These are phyloP conservation scores for Annulohypoxylon bovei DNA, from an alignment of 495 filamentous ascomycete genomes.

Conservation along the genomic window DNA sequence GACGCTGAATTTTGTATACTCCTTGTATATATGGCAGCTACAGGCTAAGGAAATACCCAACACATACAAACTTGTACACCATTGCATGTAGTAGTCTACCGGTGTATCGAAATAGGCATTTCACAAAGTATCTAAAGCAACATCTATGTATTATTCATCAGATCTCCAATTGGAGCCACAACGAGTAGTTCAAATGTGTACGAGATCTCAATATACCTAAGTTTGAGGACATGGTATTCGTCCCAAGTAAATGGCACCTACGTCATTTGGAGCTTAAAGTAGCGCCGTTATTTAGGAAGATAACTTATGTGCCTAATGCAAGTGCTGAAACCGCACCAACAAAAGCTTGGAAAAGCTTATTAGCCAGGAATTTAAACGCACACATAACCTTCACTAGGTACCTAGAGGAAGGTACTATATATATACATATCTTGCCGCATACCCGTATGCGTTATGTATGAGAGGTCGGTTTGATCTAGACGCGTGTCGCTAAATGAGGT, in stretches of 20 bases:
- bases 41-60: not conserved
- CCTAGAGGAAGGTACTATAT: not conserved
- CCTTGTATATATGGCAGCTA: slow-evolving; percentile 9
- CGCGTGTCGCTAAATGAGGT: slow-evolving; percentile 11
- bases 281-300: slow-evolving; percentile 1
- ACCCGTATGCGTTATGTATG: not conserved
- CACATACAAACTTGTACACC: not conserved
- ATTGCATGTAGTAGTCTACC: too few species aligned
- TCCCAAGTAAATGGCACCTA: slow-evolving; percentile 28
- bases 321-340: slow-evolving; percentile 1
- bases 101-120: too few species aligned
- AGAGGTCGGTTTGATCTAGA: not conserved
- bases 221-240: not conserved
- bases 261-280: slow-evolving; percentile 29
- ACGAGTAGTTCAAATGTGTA: too few species aligned
- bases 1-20: slow-evolving; percentile 4
- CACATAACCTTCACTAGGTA: too few species aligned
- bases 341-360: slow-evolving; percentile 2
- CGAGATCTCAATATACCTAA: too few species aligned
- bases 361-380: not conserved
- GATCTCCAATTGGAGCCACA: too few species aligned
- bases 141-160: too few species aligned
- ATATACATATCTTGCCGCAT: not conserved
- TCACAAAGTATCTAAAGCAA: too few species aligned
- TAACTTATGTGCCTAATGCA: slow-evolving; percentile 23